Base-by-base conservation (phyloP, 2,329 filamentous ascomycete genomes). In the Colletotrichum tanaceti region DNA sequence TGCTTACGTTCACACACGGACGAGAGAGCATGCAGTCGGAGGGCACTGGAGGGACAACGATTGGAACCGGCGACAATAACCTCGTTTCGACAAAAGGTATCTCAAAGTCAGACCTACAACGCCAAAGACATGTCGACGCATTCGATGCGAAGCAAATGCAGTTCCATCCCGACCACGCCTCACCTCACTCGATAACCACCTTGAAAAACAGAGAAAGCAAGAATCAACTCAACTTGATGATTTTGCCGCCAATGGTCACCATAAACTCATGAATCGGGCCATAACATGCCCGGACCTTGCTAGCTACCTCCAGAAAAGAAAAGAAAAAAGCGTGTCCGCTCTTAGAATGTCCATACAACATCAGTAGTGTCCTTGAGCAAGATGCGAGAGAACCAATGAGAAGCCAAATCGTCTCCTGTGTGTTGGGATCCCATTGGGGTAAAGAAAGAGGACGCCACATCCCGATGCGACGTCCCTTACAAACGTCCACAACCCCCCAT, bases 241-340 rank as follows among this genome's bases (percentile, higher is more conserved):
- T 69, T 66, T 32, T 69, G 49, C 66, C 66, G 57, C 66, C 62
- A 60, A 55, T 69, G 63, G 52, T 66, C 57, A 55, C 66, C 66
- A 57, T 66, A 57, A 60, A 66, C 55, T 69, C 66, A 61, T 69
- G 66, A 66, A 52, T 57, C 66, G 54, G 55, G 62, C 66, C 62
- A 46, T 65, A 49, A 52, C 62, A 43, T 55, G 57, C 41, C 66
- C 54, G 52, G 39, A 57, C 43, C 57, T 59, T 69, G 62, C 66
- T 69, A 66, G 50, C 66, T 69, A 69, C 66, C 66, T 61, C 66
- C 59, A 67, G 65, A 68, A 66, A 9, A 24, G 65, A 68, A 66
- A 9, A 24, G 4, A 32, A 10, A 65, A 68, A 52, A 65, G 58
- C 3, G 47, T 43, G 44, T 57, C 62, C 60, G 62, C 54, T 57